phyloP scores from a whole-genome alignment of 768 basidiomycete species.

The Neoboletus magnificus region DNA sequence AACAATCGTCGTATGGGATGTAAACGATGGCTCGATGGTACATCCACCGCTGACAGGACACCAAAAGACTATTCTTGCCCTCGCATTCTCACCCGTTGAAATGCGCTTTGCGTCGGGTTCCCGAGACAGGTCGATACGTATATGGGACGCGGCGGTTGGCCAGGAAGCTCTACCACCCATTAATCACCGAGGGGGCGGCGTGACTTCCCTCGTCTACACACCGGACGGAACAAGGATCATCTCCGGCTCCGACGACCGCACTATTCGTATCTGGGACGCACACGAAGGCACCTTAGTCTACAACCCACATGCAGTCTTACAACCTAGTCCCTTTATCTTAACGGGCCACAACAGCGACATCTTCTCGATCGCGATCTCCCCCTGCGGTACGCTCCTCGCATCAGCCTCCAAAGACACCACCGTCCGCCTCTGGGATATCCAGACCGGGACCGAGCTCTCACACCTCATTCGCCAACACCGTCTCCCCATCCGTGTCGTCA shows the following conservation, averaged over 20 bases:
- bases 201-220: slow-evolving; percentile 28
- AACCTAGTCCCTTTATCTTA: slow-evolving; percentile 15
- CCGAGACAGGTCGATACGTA: slow-evolving; percentile 25
- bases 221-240: slow-evolving; percentile 28
- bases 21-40: slow-evolving; percentile 7
- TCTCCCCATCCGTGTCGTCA: slow-evolving; percentile 22
- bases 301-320: slow-evolving; percentile 1
- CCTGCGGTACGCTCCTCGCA: slow-evolving; percentile 26
- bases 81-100: slow-evolving; percentile 29
- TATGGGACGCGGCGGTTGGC: slow-evolving; percentile 28
- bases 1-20: slow-evolving; percentile 28
- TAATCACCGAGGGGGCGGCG: slow-evolving; percentile 14
- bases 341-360: slow-evolving; percentile 24
- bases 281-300: slow-evolving; percentile 17
- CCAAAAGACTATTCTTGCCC: slow-evolving; percentile 23
- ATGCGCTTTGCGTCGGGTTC: slow-evolving; percentile 31
- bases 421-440: slow-evolving; percentile 30
- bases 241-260: slow-evolving; percentile 31
- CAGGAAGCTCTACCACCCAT: slow-evolving; percentile 15
- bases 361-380: slow-evolving; percentile 29
- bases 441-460: slow-evolving; percentile 16
- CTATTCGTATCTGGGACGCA: slow-evolving; percentile 30
- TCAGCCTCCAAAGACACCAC: slow-evolving; percentile 32
- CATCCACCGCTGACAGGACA: slow-evolving; percentile 23
- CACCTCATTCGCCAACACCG: slow-evolving; percentile 30